Percentiles rank a stretch among this genome's conserved stretches.
Evolutionary conservation across 306 rosid genomes (phyloP).

Genomic region (Astragalus membranaceus): DNA sequence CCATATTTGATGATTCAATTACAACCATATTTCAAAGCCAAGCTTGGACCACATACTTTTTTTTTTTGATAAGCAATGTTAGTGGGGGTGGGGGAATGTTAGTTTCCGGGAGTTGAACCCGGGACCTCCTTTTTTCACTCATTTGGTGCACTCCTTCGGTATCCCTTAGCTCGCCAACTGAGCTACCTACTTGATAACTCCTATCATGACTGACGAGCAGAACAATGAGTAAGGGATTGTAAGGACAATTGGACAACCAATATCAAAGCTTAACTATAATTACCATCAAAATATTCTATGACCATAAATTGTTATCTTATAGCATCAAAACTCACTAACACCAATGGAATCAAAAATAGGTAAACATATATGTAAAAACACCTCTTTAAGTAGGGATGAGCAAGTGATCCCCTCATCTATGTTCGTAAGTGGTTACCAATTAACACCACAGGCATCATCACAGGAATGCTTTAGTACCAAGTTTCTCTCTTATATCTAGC

Average conservation of each 20-base stretch:
- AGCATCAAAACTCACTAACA: not conserved
- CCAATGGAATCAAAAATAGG: not conserved
- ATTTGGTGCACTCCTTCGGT: too few species aligned
- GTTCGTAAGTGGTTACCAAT: not conserved
- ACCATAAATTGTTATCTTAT: not conserved
- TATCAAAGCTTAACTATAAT: not conserved
- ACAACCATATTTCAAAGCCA: slow-evolving; percentile 1
- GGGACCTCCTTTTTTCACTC: too few species aligned
- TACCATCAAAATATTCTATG: not conserved
- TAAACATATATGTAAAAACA: not conserved
- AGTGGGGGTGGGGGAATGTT: too few species aligned
- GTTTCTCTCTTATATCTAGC: slow-evolving; percentile 4
- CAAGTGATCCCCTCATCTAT: not conserved
- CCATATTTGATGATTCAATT: not conserved
- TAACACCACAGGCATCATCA: not conserved
- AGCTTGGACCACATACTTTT: not conserved
- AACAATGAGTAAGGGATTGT: not conserved
- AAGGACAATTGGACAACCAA: not conserved
- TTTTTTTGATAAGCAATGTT: too few species aligned
- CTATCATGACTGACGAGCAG: not conserved
- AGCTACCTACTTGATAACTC: slow-evolving; percentile 11
- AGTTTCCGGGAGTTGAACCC: too few species aligned
- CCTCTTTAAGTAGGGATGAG: not conserved
- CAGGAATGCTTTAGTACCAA: not conserved
- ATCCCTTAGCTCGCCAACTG: too few species aligned